Conservation (phyloP, 257 asterid genomes). For the Solanum acaule region DNA sequence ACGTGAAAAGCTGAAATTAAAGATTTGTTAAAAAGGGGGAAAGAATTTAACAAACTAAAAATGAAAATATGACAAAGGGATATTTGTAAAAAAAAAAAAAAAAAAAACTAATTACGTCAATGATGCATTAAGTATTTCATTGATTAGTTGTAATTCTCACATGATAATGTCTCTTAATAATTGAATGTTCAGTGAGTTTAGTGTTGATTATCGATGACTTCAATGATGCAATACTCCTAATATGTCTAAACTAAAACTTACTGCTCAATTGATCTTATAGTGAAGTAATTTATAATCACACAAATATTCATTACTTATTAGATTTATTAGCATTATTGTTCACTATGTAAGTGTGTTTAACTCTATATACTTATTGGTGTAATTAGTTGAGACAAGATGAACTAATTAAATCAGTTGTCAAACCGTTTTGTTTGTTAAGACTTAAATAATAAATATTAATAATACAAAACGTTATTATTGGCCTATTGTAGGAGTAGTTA, state of each 20-base stretch:
- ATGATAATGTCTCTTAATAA: not conserved
- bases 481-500: not conserved
- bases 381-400: not conserved
- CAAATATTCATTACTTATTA: too few species aligned
- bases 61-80: too few species aligned
- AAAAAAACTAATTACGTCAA: not conserved
- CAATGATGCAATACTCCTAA: not conserved
- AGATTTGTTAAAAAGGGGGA: too few species aligned
- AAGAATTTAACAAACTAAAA: too few species aligned
- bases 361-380: not conserved
- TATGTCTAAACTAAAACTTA: too few species aligned
- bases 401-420: not conserved
- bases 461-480: not conserved
- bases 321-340: not conserved
- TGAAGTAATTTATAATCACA: too few species aligned
- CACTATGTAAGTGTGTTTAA: not conserved
- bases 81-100: not conserved
- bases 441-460: not conserved
- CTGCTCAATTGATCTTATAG: too few species aligned
- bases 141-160: not conserved
- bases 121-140: not conserved
- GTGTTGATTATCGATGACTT: not conserved
- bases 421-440: not conserved
- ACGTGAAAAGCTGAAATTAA: too few species aligned
- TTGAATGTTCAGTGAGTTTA: not conserved